Percentiles rank a stretch among this genome's conserved stretches.
These are phyloP conservation scores for Cornus controversa DNA, from an alignment of 148 eudicot genomes.

Conservation along the genomic window DNA sequence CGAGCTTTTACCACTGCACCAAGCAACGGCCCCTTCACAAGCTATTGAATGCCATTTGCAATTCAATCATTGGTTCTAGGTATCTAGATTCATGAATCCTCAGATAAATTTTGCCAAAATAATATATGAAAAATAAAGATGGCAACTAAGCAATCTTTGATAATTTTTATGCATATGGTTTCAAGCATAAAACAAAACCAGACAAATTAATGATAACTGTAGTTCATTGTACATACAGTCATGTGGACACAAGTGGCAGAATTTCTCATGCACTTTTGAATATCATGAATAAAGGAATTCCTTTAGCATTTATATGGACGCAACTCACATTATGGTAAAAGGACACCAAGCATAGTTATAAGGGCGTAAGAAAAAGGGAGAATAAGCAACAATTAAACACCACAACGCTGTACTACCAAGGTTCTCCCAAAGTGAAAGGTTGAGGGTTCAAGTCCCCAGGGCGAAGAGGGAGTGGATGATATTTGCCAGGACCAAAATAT, in stretches of 20 bases:
- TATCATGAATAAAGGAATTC: neutral
- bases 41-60: neutral
- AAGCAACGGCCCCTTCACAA: no score
- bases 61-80: neutral
- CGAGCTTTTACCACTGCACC: no score
- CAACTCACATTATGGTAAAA: neutral
- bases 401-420: constrained; percentile 48
- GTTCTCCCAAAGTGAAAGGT: no score
- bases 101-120: no score
- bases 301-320: constrained; percentile 5
- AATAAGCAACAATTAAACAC: neutral
- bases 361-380: neutral
- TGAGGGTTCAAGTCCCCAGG: no score
- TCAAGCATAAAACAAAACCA: neutral
- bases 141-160: neutral
- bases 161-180: neutral
- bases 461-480: no score
- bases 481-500: no score
- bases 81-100: neutral
- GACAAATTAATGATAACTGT: neutral
- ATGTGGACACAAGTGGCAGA: neutral
- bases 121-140: no score
- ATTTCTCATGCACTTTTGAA: neutral
- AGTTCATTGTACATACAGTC: neutral
- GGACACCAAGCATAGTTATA: neutral